A percentile compares a stretch with the other conserved stretches of the same genome.
Conservation (phyloP, 129 eudicot species). For the Solidago caesia region DNA sequence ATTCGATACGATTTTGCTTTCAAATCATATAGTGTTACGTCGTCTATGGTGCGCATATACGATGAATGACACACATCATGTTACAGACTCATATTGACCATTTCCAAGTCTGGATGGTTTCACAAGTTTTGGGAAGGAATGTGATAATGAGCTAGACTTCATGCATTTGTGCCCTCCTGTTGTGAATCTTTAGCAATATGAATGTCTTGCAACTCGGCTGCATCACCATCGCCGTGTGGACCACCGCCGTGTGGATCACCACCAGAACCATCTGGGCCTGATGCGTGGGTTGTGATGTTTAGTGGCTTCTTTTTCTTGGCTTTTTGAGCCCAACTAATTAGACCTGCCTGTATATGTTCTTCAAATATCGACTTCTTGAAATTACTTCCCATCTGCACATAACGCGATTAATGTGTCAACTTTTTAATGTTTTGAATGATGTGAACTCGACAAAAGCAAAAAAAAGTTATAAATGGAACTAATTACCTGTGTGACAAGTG, state of each 20-base stretch:
- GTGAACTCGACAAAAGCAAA: neutral
- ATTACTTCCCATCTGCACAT: constrained; percentile 78
- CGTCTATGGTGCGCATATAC: neutral
- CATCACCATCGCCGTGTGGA: neutral
- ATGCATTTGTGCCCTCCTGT: neutral
- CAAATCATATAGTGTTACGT: neutral
- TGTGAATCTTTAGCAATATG: constrained; percentile 27
- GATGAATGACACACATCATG: constrained; percentile 4
- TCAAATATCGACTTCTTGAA: constrained; percentile 91
- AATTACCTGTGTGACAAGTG: constrained; percentile 93
- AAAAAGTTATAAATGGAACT: neutral
- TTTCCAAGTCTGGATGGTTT: neutral
- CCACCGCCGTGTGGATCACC: neutral
- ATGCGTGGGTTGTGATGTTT: constrained; percentile 32
- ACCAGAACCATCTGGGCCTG: constrained; percentile 28
- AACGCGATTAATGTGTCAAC: neutral
- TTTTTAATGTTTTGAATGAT: neutral
- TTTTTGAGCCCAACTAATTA: constrained; percentile 81
- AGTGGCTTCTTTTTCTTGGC: constrained; percentile 53
- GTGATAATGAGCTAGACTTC: constrained; percentile 12
- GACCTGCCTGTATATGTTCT: constrained; percentile 72
- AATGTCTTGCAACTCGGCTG: constrained; percentile 29
- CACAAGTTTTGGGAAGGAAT: constrained; percentile 9
- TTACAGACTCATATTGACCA: constrained; percentile 12
- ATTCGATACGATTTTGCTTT: neutral